These are phyloP conservation scores for Microbotryomycetes sp. DNA, from an alignment of 1,284 basidiomycete species.

Conservation along the genomic window DNA sequence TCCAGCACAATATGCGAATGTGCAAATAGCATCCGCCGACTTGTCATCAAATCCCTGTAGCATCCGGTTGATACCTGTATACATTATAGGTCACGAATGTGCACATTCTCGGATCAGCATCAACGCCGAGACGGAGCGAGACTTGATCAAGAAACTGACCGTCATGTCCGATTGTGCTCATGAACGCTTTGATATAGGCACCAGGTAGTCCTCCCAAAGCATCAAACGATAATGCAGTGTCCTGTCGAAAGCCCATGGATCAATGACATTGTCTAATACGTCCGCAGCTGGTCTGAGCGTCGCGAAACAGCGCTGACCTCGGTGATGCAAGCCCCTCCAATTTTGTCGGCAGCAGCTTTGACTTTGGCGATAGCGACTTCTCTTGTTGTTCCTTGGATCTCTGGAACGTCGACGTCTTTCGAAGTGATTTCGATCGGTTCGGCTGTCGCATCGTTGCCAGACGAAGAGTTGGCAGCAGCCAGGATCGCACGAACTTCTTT, in stretches of 20 bases:
- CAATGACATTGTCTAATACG: not conserved
- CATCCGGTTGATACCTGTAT: slow-evolving; percentile 70
- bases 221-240: slow-evolving; percentile 87
- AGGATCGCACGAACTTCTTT: slow-evolving; percentile 77
- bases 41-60: slow-evolving; percentile 75
- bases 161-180: slow-evolving; percentile 69
- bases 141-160: slow-evolving; percentile 41
- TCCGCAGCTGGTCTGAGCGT: not conserved
- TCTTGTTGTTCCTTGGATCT: slow-evolving; percentile 85
- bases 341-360: slow-evolving; percentile 68
- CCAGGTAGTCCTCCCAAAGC: slow-evolving; percentile 87
- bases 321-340: slow-evolving; percentile 79
- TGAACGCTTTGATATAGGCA: slow-evolving; percentile 93
- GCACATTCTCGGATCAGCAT: too few species aligned
- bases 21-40: slow-evolving; percentile 83
- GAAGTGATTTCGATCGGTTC: slow-evolving; percentile 59
- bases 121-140: not conserved
- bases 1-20: slow-evolving; percentile 82
- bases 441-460: not conserved
- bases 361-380: slow-evolving; percentile 89
- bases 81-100: not conserved
- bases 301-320: slow-evolving; percentile 46
- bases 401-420: slow-evolving; percentile 68
- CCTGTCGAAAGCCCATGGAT: slow-evolving; percentile 40
- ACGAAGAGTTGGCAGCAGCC: slow-evolving; percentile 44